Percentiles rank a stretch among this genome's conserved stretches.
Evolutionary conservation across 345 rosid species (phyloP).

Genomic region (Hibiscus syriacus): DNA sequence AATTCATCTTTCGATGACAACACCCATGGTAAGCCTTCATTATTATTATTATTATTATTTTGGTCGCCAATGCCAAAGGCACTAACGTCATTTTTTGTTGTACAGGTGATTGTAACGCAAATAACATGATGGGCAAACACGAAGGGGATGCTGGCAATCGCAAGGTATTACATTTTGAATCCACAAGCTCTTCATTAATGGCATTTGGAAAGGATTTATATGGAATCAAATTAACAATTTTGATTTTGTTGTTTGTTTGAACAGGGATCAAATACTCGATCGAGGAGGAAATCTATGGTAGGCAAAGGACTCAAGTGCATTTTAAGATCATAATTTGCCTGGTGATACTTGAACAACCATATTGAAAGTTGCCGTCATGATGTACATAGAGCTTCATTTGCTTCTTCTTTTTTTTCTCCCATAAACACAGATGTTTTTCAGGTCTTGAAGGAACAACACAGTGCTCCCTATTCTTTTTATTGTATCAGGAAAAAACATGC

Average conservation of each 20-base stretch:
- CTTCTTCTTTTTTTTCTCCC: not conserved
- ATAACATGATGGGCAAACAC: not conserved
- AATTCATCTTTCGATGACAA: not conserved
- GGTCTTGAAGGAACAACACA: not conserved
- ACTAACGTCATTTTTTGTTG: not conserved
- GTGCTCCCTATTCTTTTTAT: not conserved
- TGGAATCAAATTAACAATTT: no score
- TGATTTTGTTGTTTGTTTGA: no score
- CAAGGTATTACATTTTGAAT: no score
- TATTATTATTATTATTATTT: no score
- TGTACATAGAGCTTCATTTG: not conserved
- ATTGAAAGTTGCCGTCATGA: not conserved
- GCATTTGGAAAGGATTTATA: no score
- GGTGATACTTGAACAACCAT: not conserved
- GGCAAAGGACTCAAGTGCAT: constrained; percentile 11
- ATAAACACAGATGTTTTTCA: not conserved
- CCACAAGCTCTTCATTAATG: no score
- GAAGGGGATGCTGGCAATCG: not conserved
- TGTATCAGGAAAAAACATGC: not conserved
- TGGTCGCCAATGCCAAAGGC: no score
- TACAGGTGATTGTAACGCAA: not conserved
- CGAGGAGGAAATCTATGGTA: constrained; percentile 11
- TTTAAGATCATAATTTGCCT: not conserved
- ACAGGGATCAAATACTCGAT: constrained; percentile 12
- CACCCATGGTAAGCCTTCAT: not conserved